phyloP scores from a whole-genome alignment of 169 alveolate genomes.

The Ichthyophthirius multifiliis region DNA sequence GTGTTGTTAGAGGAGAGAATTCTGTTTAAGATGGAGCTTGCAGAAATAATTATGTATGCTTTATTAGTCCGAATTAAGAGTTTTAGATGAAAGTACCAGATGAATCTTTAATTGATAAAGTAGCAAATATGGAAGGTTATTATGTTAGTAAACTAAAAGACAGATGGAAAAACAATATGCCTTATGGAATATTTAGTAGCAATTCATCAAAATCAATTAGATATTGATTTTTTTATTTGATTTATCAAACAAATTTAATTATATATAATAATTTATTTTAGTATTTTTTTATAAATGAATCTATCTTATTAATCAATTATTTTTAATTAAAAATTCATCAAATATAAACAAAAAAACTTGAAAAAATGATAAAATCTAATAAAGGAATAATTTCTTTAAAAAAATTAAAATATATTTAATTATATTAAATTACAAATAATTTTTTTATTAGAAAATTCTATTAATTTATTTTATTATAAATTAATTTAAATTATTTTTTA shows the following conservation, averaged over 20 bases:
- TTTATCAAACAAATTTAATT: neutral
- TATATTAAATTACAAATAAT: no score
- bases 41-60: slow-evolving; percentile 47
- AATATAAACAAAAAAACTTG: no score
- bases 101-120: neutral
- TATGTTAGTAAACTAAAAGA: neutral
- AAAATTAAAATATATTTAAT: no score
- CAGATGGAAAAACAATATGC: neutral
- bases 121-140: neutral
- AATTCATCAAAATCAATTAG: neutral
- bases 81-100: neutral
- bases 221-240: neutral
- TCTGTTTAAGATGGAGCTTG: slow-evolving; percentile 14
- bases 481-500: no score
- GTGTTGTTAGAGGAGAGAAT: slow-evolving; percentile 26
- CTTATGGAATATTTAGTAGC: neutral
- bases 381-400: no score
- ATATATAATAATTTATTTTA: no score
- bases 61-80: neutral
- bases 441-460: no score
- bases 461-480: no score
- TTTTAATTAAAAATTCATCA: no score
- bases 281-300: no score
- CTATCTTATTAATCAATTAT: no score
- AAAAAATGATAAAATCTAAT: no score